Base-by-base conservation (phyloP, 2,329 filamentous ascomycete genomes). In the Fusarium sp. region DNA sequence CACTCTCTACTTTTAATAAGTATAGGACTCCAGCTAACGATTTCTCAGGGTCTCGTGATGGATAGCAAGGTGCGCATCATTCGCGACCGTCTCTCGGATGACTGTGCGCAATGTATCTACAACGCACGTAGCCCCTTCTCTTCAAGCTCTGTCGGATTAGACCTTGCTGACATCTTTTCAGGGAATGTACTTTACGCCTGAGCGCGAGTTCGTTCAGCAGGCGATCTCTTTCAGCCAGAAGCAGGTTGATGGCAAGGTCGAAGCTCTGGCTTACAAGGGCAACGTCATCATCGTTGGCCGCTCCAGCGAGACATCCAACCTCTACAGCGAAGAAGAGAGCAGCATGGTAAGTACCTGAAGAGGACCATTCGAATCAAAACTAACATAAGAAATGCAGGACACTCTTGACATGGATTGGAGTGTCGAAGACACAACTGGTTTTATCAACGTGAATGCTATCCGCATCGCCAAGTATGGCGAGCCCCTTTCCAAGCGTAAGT, bases 191-290 rank as follows among this genome's bases (percentile, higher is more conserved):
- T 60, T 60, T 41, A 60, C 57, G 57, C 57, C 57, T 60, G 57
- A 60, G 57, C 57, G 57, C 37, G 57, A 60, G 34, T 60, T 60
- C 23, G 57, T 60, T 60, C 57, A 60, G 57, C 57, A 60, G 57
- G 7, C 57, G 57, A 60, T 60, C 37, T n/a, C 57, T 41, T 14
- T 60, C 57, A 60, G 57, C 37, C 57, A 60, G 57, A 43, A 60
- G 57, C 57, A 43, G 57, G 57, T 60, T 60, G 57, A 60, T 60
- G 57, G 57, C 57, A 60, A 60, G 57, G 57, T 60, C 57, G 57
- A 60, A 60, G 57, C 57, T 60, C 34, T 60, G 57, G 57, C 57
- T 30, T 60, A 60, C 57, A 60, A 60, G 57, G 57, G 37, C 57
- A 60, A 60, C 57, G 37, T 43, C 8, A 60, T 60, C 57, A 60